Evolutionary conservation across 2,329 filamentous ascomycete species (phyloP), one percentile per base, ranked within the genome.

Genomic region (Sphaceloma murrayae): DNA sequence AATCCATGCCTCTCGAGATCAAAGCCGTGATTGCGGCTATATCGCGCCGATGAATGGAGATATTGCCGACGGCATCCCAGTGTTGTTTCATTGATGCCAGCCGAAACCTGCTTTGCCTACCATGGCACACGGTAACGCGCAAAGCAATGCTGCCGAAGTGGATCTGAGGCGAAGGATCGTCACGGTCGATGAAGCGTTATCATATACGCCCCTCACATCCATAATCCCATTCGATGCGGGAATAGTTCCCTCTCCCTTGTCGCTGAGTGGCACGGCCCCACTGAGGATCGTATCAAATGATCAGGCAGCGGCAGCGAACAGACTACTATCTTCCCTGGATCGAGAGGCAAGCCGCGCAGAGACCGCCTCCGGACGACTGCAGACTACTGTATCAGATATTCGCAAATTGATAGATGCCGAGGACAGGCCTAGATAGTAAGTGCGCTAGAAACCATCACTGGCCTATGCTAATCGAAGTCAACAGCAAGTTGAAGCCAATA

Each of bases 151-250:
- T n/a, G n/a, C n/a, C n/a, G n/a, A n/a, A n/a, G n/a, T n/a, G n/a
- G n/a, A n/a, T n/a, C 36, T 14, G 9, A 11, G 24, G 34, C 34
- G 31, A 16, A 30, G 34, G 14, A 61, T 68, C 30, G 66, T 69
- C 8, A 71, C 67, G 2, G 73, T 91, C 9, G 74, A 81, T 46
- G 82, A 91, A 57, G 84, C 84, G 21, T 69, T 91, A 34, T 82
- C 83, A n/a, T 88, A 80, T 63, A 85, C 84, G 42, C 85, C 85
- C 17, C 80, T 89, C 58, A 84, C 80, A 38, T 86, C 83, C 3
- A 81, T 88, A 38, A 73, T 85, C 43, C 84, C 85, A 2, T 85
- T 89, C 61, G 77, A 82, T 60, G 17, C 48, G 70, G 68, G 67
- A 43, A 57, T 70, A 22, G 65, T 71, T 26, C 66, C 67, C 26